Base-by-base conservation (phyloP, 2,329 filamentous ascomycete species). In the Colletotrichum chrysophilum region DNA sequence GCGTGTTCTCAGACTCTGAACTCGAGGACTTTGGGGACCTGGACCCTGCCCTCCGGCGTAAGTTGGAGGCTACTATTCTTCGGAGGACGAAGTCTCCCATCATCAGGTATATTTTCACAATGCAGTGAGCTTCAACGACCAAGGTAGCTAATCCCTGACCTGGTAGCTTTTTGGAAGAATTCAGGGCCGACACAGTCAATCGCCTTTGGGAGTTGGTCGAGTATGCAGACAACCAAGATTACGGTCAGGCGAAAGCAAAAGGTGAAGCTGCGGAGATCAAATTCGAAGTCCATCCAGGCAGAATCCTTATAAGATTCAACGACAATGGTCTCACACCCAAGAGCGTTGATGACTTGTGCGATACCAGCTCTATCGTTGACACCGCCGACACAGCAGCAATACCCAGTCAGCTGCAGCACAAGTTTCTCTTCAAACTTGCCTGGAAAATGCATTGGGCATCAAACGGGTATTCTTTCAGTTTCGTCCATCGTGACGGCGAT, bases 151-250 rank as follows among this genome's bases (percentile, higher is more conserved):
- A 48, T 48, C 12, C 9, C 10, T 48, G 9, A 48, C 3, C 10
- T 0, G 43, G 12, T 21, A 52, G 43, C 43, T 52, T 52, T 21
- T 12, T 52, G 6, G 43, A 52, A 52, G 43, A 52, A 21, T 52
- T 52, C 43, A 21, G 7, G 12, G 43, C 43, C n/a, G 43, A 52
- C 43, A 7, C 83, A 87, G 1, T 84, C 87, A 36, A 91, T 90
- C 77, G 80, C 91, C 1, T 87, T 89, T 62, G 89, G 43, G 43
- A 91, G 78, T 78, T 91, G 2, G 83, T 91, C 0, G 89, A 90
- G 75, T 91, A 91, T 78, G 88, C 88, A 7, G 89, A 91, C 56
- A 88, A 90, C 78, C 90, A 89, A 68, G 72, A 73, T 10, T 90
- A 87, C 77, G 69, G 12, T n/a, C 78, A 58, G 18, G 81, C 82